Conservation (phyloP, 768 basidiomycete genomes). For the Rhodotorula babjevae region DNA sequence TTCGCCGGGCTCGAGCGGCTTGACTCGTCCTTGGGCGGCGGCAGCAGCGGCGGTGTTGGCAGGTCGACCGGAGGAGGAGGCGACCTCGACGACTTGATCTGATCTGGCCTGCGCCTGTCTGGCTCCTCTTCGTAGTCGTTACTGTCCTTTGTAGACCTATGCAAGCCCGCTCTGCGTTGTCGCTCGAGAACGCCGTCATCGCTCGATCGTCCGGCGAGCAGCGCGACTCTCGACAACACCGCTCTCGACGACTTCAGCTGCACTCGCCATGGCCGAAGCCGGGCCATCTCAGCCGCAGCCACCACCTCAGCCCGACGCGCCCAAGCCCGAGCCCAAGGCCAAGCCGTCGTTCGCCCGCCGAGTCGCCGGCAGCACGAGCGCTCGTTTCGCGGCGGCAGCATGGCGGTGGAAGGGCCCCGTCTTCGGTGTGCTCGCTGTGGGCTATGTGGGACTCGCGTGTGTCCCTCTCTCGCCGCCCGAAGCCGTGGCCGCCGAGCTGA, state of each 20-base stretch:
- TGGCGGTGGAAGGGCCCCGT: constrained; percentile 25
- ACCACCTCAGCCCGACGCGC: too few species aligned
- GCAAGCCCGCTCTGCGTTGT: neutral
- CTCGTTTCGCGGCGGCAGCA: neutral
- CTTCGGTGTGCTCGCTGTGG: neutral
- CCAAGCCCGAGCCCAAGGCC: neutral
- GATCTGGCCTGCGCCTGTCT: too few species aligned
- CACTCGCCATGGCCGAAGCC: neutral
- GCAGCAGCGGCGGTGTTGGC: too few species aligned
- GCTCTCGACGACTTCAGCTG: too few species aligned
- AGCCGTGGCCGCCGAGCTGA: neutral
- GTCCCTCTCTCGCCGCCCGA: neutral
- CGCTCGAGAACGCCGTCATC: neutral
- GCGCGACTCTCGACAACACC: neutral
- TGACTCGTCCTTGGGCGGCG: constrained; percentile 48
- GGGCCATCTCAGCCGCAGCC: neutral
- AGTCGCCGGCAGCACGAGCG: neutral
- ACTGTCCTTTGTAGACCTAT: neutral
- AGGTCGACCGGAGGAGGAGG: neutral
- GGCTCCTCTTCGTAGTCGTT: too few species aligned
- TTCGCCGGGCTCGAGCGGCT: constrained; percentile 75
- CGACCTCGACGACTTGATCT: constrained; percentile 15
- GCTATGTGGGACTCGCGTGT: constrained; percentile 9
- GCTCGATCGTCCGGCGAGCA: too few species aligned
- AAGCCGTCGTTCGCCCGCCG: neutral